Base-by-base conservation (phyloP, 371 early-diverging fungal species). In the Batkoa obscura region DNA sequence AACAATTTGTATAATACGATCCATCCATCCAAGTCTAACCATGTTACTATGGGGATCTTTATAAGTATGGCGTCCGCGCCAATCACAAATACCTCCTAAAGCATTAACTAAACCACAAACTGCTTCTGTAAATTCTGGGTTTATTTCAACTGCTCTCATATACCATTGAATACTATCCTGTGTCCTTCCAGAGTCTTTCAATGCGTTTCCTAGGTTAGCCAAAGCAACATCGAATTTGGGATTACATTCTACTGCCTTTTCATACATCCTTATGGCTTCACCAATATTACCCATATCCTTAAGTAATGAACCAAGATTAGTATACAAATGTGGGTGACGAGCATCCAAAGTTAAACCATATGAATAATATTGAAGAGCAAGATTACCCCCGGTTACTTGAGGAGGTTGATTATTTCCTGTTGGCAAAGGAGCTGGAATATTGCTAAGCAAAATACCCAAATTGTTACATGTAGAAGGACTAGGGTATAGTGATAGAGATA, bases 401-500 rank as follows among this genome's bases (percentile, higher is more conserved):
- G 61, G 61, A 23, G 60, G 59, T 15, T 50, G 17, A 1, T 60
- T 61, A 43, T 60, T 64, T 3, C 70, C 67, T 12, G 79, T 71
- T 3, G 72, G 68, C 3, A 82, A 71, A 0, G 76, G 71, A 30
- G 43, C 56, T 5, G 81, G 74, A 15, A 84, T 77, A 13, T 78
- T 81, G 33, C 80, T 81, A 31, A 85, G 66, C 17, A 88, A 71
- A 47, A 90, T 90, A 10, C 91, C 91, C 35, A 92, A 61, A 60
- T 89, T 89, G 68, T 90, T 86, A 65, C 90, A 87, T 0, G 87
- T 87, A 15, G 87, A 86, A 5, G 94, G 87, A 34, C 86, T 84
- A 15, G 89, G 87, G 58, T 79, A 72, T 33, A 89, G 68, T 2
- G 84, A 73, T 49, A 90, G 64, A 50, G 88, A 81, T 33, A 88